Evolutionary conservation across 2,329 filamentous ascomycete genomes (phyloP).

Genomic region (Colletotrichum shisoi): DNA sequence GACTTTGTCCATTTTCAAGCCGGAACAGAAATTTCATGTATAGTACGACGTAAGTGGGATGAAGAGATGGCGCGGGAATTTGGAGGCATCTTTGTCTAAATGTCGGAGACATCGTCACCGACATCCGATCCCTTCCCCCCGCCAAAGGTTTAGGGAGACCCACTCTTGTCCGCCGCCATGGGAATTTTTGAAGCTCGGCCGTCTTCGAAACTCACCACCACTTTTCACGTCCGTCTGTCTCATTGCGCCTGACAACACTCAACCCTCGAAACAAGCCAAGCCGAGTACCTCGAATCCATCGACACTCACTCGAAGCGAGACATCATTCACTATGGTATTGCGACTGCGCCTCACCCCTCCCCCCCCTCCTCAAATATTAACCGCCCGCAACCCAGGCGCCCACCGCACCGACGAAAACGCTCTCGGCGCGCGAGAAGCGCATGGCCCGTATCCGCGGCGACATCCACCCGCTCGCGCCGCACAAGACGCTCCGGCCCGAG

Average conservation of each 20-base stretch:
- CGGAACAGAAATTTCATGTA: neutral
- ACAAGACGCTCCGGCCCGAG: constrained; percentile 61
- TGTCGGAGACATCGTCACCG: constrained; percentile 29
- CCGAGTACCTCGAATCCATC: neutral
- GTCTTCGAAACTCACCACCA: constrained; percentile 1
- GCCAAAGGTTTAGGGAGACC: neutral
- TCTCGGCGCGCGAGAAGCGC: constrained; percentile 65
- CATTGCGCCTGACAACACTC: neutral
- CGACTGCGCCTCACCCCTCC: rapidly evolving
- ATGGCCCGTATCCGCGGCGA: constrained; percentile 59
- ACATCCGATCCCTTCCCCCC: constrained; percentile 24
- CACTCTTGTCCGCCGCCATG: constrained; percentile 12
- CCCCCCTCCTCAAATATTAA: neutral
- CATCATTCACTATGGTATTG: constrained; percentile 23
- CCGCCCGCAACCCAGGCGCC: constrained; percentile 36
- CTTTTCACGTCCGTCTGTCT: neutral
- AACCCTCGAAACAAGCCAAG: neutral
- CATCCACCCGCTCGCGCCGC: constrained; percentile 60
- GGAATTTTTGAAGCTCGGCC: constrained; percentile 34
- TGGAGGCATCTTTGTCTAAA: neutral
- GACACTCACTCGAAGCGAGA: too few relatives aligned
- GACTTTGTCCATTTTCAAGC: constrained; percentile 50
- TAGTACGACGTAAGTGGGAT: constrained; percentile 4
- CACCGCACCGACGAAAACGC: constrained; percentile 59
- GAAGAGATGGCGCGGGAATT: neutral